phyloP scores from a whole-genome alignment of 2,329 filamentous ascomycete species.

The Pestalotiopsis sp. region DNA sequence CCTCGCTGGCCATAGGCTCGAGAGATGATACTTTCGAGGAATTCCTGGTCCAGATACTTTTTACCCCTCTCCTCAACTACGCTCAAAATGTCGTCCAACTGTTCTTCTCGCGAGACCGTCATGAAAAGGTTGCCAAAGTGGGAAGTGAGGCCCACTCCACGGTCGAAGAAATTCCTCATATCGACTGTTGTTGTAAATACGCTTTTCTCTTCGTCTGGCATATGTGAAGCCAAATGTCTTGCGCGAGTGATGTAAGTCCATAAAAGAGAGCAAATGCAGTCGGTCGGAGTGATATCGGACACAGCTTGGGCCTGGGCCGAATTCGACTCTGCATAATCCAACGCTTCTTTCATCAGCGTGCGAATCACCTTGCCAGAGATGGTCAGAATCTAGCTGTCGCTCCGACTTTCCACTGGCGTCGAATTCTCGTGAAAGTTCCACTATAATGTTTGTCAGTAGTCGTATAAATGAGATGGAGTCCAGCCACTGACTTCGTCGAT shows the following conservation, averaged over 20 bases:
- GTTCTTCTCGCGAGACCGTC: neutral
- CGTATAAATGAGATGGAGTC: no score
- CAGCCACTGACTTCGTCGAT: no score
- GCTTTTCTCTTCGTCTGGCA: neutral
- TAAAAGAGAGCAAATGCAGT: slow-evolving; percentile 10
- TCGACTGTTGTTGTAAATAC: slow-evolving; percentile 2
- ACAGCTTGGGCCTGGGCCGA: neutral
- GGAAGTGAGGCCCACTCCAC: neutral
- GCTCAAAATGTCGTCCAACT: no score
- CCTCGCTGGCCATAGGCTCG: neutral
- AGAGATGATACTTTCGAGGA: neutral
- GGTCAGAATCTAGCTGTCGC: slow-evolving; percentile 5
- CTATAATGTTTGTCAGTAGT: neutral
- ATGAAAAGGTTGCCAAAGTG: slow-evolving; percentile 18
- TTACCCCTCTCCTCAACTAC: no score
- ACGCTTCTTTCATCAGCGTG: neutral
- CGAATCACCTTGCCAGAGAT: slow-evolving; percentile 2
- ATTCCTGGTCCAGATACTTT: neutral
- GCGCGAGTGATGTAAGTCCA: slow-evolving; percentile 12
- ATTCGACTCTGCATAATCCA: neutral
- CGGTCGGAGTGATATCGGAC: neutral
- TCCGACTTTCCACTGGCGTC: neutral
- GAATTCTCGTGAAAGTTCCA: neutral
- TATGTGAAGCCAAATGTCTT: neutral
- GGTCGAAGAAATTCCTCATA: neutral